Evolutionary conservation across 345 rosid species (phyloP).

Genomic region (Bruguiera gymnorhiza): DNA sequence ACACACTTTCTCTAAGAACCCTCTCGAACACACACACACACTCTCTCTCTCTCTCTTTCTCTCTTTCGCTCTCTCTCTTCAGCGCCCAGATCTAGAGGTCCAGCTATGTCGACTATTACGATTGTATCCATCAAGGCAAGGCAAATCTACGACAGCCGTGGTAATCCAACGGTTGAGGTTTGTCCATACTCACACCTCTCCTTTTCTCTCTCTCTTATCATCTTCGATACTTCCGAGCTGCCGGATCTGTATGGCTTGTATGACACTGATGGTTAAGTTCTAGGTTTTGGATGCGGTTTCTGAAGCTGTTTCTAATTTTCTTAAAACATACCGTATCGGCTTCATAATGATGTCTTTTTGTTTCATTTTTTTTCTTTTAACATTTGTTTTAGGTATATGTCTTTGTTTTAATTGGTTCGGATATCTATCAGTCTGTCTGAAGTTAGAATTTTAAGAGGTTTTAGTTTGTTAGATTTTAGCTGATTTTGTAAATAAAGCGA

Average conservation of each 20-base stretch:
- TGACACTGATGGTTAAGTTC: background rate
- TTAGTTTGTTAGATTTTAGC: background rate
- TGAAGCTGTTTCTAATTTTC: no score
- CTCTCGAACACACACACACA: no score
- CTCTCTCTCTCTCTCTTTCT: background rate
- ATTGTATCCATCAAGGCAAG: constrained; percentile 48
- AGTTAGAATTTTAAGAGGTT: background rate
- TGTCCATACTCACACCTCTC: constrained; percentile 1
- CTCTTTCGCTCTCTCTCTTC: background rate
- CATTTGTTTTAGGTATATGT: background rate
- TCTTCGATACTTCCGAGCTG: constrained; percentile 2
- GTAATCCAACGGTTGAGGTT: constrained; percentile 76
- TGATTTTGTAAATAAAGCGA: background rate
- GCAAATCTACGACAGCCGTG: constrained; percentile 79
- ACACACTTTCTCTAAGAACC: background rate
- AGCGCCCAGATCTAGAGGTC: constrained; percentile 11
- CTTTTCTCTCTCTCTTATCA: background rate
- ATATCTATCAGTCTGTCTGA: background rate
- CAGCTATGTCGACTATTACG: constrained; percentile 20
- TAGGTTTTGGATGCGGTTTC: background rate
- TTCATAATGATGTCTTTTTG: background rate
- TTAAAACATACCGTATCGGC: no score
- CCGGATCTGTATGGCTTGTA: background rate
- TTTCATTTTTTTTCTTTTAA: background rate
- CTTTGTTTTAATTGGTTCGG: background rate